Evolutionary conservation across 108 stramenopile genomes (phyloP), one percentile per base, ranked within the genome.

Genomic region (Stephanodiscus minutulus): DNA sequence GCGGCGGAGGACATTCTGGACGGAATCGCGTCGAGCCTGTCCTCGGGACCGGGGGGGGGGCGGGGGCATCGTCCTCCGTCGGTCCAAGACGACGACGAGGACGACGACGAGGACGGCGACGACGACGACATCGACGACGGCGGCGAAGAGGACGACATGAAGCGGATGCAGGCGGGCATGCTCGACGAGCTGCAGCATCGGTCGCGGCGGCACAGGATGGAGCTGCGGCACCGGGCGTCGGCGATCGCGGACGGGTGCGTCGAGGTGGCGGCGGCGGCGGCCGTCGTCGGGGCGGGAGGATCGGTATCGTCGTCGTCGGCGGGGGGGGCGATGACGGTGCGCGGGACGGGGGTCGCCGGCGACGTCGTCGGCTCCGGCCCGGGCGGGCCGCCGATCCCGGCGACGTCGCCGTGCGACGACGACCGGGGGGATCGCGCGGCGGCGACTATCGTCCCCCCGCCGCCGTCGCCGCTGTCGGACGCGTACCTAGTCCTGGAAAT

Each of bases 401-500:
- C n/a, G n/a, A n/a, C n/a, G n/a, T n/a, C n/a, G n/a, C n/a, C n/a
- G n/a, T n/a, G n/a, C n/a, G n/a, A n/a, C n/a, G n/a, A n/a, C n/a
- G n/a, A n/a, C n/a, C n/a, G n/a, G n/a, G n/a, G n/a, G n/a, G n/a
- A n/a, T n/a, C n/a, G n/a, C n/a, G n/a, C n/a, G n/a, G n/a, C n/a
- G n/a, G n/a, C 55, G 7, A 29, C 55, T 11, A n/a, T 53, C 17
- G 21, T 1, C 33, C 22, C 28, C 18, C 47, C 52, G 39, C 46
- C 64, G 44, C 22, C 73, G 18, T 72, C 79, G 25, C 79, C 72
- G 17, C 27, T 80, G 27, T 66, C 53, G 22, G 79, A 80, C 69
- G 79, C 72, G 5, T 80, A 72, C 25, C 49, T 61, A 25, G 72
- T 80, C 28, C 52, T 80, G 7, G 35, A 68, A 43, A 8, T 59